These are phyloP conservation scores for Anthostomella pinea DNA, from an alignment of 2,329 filamentous ascomycete species.

Conservation along the genomic window DNA sequence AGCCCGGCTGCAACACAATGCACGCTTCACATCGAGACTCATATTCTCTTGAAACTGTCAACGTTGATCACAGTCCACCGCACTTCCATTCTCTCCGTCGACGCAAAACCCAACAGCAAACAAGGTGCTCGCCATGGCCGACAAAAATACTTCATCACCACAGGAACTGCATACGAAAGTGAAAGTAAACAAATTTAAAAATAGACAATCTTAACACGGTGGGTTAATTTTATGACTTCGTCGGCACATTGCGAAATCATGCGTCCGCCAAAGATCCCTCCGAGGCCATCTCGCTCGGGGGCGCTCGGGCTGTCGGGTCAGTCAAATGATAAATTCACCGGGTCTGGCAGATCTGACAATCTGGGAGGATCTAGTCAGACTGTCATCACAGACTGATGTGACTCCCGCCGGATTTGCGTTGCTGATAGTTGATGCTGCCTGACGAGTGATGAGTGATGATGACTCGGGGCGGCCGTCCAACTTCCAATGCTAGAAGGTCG, in stretches of 20 bases:
- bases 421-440: no score
- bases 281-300: conserved; percentile 12
- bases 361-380: conserved; percentile 6
- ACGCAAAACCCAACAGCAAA: no score
- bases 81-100: background rate
- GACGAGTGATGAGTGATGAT: no score
- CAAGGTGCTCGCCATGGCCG: no score
- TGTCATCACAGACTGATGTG: no score
- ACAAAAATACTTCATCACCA: no score
- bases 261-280: conserved; percentile 4
- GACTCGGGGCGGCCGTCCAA: no score
- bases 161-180: conserved; percentile 6
- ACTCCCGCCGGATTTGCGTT: no score
- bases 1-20: background rate
- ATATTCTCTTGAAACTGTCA: background rate
- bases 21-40: conserved; percentile 2
- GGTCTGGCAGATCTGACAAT: conserved; percentile 1
- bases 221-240: conserved; percentile 8
- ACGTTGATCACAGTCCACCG: background rate
- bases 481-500: no score
- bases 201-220: conserved; percentile 18
- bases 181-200: conserved; percentile 11
- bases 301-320: conserved; percentile 8
- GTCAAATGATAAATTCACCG: conserved; percentile 2
- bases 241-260: conserved; percentile 14